phyloP scores from a whole-genome alignment of 1,139 yeast genomes.

The Yamadazyma triangularis region DNA sequence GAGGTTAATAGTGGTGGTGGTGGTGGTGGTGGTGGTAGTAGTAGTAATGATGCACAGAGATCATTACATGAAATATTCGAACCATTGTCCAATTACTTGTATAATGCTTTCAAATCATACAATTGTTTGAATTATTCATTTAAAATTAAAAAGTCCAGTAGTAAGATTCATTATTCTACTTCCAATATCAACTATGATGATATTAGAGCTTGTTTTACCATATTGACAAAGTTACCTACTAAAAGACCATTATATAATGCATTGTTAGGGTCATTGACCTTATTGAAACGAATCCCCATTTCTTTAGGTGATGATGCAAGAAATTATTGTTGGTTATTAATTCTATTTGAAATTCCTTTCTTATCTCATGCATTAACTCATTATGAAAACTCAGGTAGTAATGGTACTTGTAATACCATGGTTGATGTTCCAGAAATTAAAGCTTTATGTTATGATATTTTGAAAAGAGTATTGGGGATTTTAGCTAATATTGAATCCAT shows the following conservation, averaged over 20 bases:
- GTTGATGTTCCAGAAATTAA: slow-evolving; percentile 50
- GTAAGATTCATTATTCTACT: slow-evolving; percentile 28
- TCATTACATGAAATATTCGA: slow-evolving; percentile 38
- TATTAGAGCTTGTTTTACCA: slow-evolving; percentile 35
- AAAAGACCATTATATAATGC: slow-evolving; percentile 54
- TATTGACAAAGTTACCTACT: slow-evolving; percentile 50
- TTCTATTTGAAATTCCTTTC: slow-evolving; percentile 61
- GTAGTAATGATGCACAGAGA: slow-evolving; percentile 8
- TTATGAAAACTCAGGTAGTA: slow-evolving; percentile 14
- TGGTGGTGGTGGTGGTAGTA: too few relatives aligned
- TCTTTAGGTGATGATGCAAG: slow-evolving; percentile 29
- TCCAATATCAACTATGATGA: slow-evolving; percentile 47
- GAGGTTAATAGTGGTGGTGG: slow-evolving; percentile 9
- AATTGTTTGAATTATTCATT: slow-evolving; percentile 49
- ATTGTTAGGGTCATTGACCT: slow-evolving; percentile 43
- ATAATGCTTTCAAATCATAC: slow-evolving; percentile 36
- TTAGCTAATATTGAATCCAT: slow-evolving; percentile 47
- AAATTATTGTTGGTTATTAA: slow-evolving; percentile 50
- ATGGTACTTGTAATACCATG: slow-evolving; percentile 15
- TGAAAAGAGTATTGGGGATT: slow-evolving; percentile 64
- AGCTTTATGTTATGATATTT: slow-evolving; percentile 55
- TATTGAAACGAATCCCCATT: slow-evolving; percentile 42
- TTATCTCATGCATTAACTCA: slow-evolving; percentile 42
- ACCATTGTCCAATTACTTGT: slow-evolving; percentile 45
- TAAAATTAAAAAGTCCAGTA: slow-evolving; percentile 19